Conservation (phyloP, 768 basidiomycete genomes). For the Sarcodon aspratus region DNA sequence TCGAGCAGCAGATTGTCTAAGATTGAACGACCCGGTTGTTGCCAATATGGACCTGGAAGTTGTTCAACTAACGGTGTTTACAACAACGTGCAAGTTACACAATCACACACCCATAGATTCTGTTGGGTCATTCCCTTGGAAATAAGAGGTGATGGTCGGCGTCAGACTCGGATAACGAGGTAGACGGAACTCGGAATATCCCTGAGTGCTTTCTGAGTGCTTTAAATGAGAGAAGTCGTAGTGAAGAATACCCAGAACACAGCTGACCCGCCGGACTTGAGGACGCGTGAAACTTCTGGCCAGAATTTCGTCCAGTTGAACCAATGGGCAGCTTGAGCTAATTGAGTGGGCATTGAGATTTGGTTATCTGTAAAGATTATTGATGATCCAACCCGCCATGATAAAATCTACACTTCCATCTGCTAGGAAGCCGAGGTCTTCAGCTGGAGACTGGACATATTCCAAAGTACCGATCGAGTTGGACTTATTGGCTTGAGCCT, state of each 20-base stretch:
- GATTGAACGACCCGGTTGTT: slow-evolving; percentile 70
- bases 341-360: neutral
- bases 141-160: neutral
- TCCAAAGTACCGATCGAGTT: slow-evolving; percentile 14
- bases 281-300: slow-evolving; percentile 50
- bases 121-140: neutral
- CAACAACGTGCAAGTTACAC: slow-evolving; percentile 53
- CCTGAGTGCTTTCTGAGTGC: neutral
- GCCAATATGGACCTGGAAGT: slow-evolving; percentile 65
- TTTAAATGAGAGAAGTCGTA: neutral
- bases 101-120: slow-evolving; percentile 48
- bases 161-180: slow-evolving; percentile 13
- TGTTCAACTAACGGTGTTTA: slow-evolving; percentile 31
- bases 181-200: neutral
- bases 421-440: slow-evolving; percentile 38
- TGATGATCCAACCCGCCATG: slow-evolving; percentile 39
- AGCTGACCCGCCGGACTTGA: slow-evolving; percentile 51
- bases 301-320: slow-evolving; percentile 66
- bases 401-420: slow-evolving; percentile 53
- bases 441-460: slow-evolving; percentile 33
- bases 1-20: slow-evolving; percentile 60
- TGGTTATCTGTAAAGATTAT: neutral
- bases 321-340: slow-evolving; percentile 78
- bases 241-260: slow-evolving; percentile 55
- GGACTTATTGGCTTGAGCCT: slow-evolving; percentile 22